Evolutionary conservation across 805 yeast genomes (phyloP), one percentile per base, ranked within the genome.

Genomic region (Starmerella bombicola): DNA sequence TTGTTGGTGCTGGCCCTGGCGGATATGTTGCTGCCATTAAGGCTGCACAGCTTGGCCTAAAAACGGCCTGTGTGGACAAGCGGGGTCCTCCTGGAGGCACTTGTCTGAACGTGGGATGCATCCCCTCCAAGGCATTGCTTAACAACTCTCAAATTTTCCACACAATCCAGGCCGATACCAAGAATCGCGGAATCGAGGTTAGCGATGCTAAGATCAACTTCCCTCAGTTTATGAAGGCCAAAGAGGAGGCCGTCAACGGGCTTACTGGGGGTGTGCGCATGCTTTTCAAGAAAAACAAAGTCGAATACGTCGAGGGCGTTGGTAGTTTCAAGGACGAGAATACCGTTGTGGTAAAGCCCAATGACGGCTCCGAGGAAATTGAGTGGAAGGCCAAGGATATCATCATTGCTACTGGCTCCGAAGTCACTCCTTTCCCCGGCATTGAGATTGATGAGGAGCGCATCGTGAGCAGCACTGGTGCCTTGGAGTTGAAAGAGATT

Each of bases 1-100:
- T 91, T 55, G 80, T 91, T 58, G 99, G 99, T 54, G 97, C 96
- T 56, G 99, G 99, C 45, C 99, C 99, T 53, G 99, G 97, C 64
- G 99, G 99, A 48, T 91, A 91, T 63, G 91, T 91, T 55, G 97
- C 96, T 41, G 98, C 99, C 57, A 91, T 91, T 64, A 88, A 84
- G 65, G 95, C 95, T 46, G 98, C 98, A 37, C 99, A 91, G 70
- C 71, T 86, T 46, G 96, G 96, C 31, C 73, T 70, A 55, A 78
- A 86, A 64, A 84, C 95, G 41, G 98, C 96, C 26, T 91, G 98
- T 73, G 69, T 91, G 52, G 99, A 91, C 65, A 85, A 84, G 68
- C 80, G 99, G 65, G 99, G 99, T 34, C 66, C 76, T 33, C 73
- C 93, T 49, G 99, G 99, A 49, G 99, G 99, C 58, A 91, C 98